A percentile compares a stretch with the other conserved stretches of the same genome.
These are phyloP conservation scores for Ceratocystis albifundus DNA, from an alignment of 2,329 filamentous ascomycete genomes.

Conservation along the genomic window DNA sequence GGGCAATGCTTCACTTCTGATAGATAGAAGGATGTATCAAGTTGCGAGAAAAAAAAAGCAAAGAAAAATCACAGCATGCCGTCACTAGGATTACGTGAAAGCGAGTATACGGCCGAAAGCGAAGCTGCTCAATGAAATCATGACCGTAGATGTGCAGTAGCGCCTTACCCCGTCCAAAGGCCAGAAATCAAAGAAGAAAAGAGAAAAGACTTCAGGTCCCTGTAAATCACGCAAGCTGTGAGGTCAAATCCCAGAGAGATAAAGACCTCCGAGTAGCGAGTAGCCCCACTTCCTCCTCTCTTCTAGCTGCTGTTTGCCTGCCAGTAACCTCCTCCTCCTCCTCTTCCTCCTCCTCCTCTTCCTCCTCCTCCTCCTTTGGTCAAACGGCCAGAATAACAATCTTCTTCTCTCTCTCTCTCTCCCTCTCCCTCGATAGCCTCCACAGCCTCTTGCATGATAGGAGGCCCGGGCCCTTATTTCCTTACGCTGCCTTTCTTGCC, in stretches of 20 bases:
- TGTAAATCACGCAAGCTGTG: slow-evolving; percentile 4
- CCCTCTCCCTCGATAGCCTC: neutral
- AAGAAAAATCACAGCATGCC: neutral
- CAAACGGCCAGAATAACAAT: neutral
- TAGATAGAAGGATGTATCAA: neutral
- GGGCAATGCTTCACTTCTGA: too few species aligned
- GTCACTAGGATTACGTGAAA: too few species aligned
- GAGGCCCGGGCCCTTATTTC: neutral
- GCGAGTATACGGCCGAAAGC: too few species aligned
- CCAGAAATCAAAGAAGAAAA: neutral
- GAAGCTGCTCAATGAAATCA: neutral
- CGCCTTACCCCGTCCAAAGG: neutral
- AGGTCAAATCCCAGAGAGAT: neutral
- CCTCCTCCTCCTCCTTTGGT: neutral
- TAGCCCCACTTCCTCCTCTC: neutral
- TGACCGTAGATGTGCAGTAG: neutral
- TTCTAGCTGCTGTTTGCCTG: neutral
- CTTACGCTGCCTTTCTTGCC: neutral
- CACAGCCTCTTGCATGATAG: neutral
- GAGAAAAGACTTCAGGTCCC: neutral
- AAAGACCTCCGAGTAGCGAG: neutral
- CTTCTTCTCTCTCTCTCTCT: too few species aligned
- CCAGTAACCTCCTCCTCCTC: neutral
- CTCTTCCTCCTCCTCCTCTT: neutral
- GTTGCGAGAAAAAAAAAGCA: neutral